phyloP scores from a whole-genome alignment of 2,329 filamentous ascomycete genomes.

The Diaporthe humulicola region DNA sequence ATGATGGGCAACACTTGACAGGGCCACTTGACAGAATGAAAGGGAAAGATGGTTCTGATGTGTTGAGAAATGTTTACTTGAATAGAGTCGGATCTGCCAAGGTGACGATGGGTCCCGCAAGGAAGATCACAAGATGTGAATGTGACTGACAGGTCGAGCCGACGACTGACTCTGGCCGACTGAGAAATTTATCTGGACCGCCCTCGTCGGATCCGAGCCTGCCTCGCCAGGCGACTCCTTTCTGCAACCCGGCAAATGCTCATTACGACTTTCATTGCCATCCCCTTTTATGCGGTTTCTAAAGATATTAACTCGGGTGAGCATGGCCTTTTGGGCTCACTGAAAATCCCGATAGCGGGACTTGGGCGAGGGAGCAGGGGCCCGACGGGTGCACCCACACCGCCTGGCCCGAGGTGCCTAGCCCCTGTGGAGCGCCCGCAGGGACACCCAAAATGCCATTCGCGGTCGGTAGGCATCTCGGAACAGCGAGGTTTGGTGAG shows the following conservation, averaged over 20 bases:
- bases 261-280: slow-evolving; percentile 34
- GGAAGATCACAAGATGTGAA: slow-evolving; percentile 3
- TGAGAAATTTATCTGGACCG: slow-evolving; percentile 7
- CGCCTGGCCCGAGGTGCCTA: slow-evolving; percentile 29
- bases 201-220: slow-evolving; percentile 15
- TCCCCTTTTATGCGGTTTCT: slow-evolving; percentile 32
- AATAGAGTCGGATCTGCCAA: not conserved
- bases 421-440: slow-evolving; percentile 17
- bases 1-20: slow-evolving; percentile 47
- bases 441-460: not conserved
- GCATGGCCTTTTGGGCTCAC: slow-evolving; percentile 1
- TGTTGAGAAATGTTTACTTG: slow-evolving; percentile 4
- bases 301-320: slow-evolving; percentile 31
- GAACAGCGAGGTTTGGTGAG: too few species aligned
- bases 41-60: slow-evolving; percentile 13
- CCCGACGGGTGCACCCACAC: slow-evolving; percentile 3
- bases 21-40: slow-evolving; percentile 32
- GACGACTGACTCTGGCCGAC: not conserved
- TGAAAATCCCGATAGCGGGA: slow-evolving; percentile 26
- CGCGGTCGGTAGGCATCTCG: not conserved
- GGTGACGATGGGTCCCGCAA: not conserved
- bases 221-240: slow-evolving; percentile 26
- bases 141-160: not conserved
- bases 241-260: slow-evolving; percentile 20
- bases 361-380: slow-evolving; percentile 2